These are phyloP conservation scores for Magnaporthales sp. DNA, from an alignment of 2,329 filamentous ascomycete species.

Conservation along the genomic window DNA sequence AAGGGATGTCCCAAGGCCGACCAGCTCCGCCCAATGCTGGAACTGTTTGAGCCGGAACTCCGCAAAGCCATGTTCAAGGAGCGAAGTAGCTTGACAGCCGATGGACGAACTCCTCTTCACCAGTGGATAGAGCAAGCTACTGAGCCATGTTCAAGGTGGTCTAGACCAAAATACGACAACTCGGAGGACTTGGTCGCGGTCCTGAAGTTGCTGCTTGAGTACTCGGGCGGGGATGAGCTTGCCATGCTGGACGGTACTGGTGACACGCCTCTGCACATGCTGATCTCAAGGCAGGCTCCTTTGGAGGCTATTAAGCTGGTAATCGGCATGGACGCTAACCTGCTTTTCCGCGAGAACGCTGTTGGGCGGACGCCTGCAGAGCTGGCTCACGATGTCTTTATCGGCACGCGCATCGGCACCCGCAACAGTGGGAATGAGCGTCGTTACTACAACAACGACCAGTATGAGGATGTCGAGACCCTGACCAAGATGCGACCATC, in stretches of 20 bases:
- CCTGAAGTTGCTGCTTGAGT: conserved; percentile 40
- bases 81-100: conserved; percentile 37
- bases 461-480: neutral
- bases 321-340: conserved; percentile 44
- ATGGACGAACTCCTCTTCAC: conserved; percentile 51
- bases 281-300: conserved; percentile 29
- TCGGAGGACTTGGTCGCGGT: conserved; percentile 27
- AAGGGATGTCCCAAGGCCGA: conserved; percentile 20
- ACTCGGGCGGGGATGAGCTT: conserved; percentile 42
- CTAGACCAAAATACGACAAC: neutral
- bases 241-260: conserved; percentile 55
- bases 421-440: conserved; percentile 8
- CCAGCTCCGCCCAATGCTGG: conserved; percentile 38
- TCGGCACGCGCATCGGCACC: conserved; percentile 26
- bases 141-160: neutral
- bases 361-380: conserved; percentile 68
- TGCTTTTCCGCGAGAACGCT: conserved; percentile 65
- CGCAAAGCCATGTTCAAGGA: conserved; percentile 50
- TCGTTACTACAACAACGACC: neutral
- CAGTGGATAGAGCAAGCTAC: conserved; percentile 1
- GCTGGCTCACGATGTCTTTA: conserved; percentile 48
- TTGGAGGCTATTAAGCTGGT: conserved; percentile 31
- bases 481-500: neutral
- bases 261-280: conserved; percentile 55
- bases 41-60: conserved; percentile 48